Percentiles rank a stretch among this genome's conserved stretches.
phyloP scores from a whole-genome alignment of 192 early-diverging fungal genomes.

The Backusella circina region DNA sequence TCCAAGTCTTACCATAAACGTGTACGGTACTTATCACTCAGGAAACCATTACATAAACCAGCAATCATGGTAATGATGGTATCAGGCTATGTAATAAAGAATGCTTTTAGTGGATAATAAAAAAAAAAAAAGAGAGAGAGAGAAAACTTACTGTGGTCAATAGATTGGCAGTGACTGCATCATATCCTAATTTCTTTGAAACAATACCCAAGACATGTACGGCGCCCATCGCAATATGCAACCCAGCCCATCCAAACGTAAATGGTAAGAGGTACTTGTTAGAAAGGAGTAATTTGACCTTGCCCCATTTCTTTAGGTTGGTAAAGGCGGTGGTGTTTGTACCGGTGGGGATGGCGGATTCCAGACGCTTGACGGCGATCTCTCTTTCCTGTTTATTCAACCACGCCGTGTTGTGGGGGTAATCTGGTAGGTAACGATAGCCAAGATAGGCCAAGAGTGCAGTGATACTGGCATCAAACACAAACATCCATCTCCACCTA shows the following conservation, averaged over 20 bases:
- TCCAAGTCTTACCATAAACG: constrained; percentile 23
- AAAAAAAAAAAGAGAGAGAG: not conserved
- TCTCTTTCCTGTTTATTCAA: constrained; percentile 21
- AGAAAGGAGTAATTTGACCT: not conserved
- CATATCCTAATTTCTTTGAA: constrained; percentile 33
- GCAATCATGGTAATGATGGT: constrained; percentile 32
- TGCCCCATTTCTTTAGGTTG: not conserved
- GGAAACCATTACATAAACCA: constrained; percentile 25
- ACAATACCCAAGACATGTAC: constrained; percentile 30
- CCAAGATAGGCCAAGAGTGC: constrained; percentile 15
- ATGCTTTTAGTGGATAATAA: not conserved
- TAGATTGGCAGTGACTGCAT: constrained; percentile 33
- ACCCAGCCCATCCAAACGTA: constrained; percentile 27
- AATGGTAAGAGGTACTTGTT: constrained; percentile 30
- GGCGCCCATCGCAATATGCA: constrained; percentile 30
- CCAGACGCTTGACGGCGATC: not conserved
- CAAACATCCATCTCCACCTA: constrained; percentile 39
- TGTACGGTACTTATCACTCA: constrained; percentile 28
- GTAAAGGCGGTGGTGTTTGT: not conserved
- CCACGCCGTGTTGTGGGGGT: constrained; percentile 32
- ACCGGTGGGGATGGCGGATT: not conserved
- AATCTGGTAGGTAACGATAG: constrained; percentile 29
- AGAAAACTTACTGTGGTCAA: constrained; percentile 25
- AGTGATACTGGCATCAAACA: constrained; percentile 32
- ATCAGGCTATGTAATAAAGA: constrained; percentile 17